Evolutionary conservation across 108 stramenopile genomes (phyloP).

Genomic region (Cylindrotheca closterium): DNA sequence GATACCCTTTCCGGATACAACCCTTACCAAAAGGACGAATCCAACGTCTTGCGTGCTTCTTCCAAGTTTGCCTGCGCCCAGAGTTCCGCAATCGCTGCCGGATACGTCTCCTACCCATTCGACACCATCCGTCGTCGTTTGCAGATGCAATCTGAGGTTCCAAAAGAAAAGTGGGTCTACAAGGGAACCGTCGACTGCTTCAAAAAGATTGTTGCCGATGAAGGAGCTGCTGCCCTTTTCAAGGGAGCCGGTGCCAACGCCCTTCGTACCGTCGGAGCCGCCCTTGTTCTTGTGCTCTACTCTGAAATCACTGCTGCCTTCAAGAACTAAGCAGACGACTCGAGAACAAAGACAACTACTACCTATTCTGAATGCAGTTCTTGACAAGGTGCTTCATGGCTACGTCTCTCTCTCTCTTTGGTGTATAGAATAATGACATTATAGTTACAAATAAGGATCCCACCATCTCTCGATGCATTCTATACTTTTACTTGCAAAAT

Average conservation of each 20-base stretch:
- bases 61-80: slow-evolving; percentile 98
- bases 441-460: not conserved
- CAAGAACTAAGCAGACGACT: slow-evolving; percentile 10
- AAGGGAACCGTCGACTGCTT: slow-evolving; percentile 96
- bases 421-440: not conserved
- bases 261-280: slow-evolving; percentile 96
- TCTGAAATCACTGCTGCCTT: slow-evolving; percentile 93
- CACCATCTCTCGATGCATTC: not conserved
- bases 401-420: not conserved
- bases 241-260: slow-evolving; percentile 99
- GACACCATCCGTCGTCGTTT: slow-evolving; percentile 99
- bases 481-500: not conserved
- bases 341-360: no score
- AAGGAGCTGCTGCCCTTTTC: slow-evolving; percentile 94
- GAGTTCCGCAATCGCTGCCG: slow-evolving; percentile 89
- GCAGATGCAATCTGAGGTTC: slow-evolving; percentile 99
- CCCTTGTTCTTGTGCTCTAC: slow-evolving; percentile 97
- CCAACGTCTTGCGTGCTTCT: slow-evolving; percentile 78
- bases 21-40: slow-evolving; percentile 95
- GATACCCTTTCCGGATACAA: slow-evolving; percentile 97
- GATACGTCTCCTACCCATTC: slow-evolving; percentile 98
- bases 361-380: no score
- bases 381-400: no score
- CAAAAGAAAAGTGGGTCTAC: slow-evolving; percentile 93
- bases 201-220: slow-evolving; percentile 90